phyloP scores from a whole-genome alignment of 441 rosid species.

The Jatropha multifida region DNA sequence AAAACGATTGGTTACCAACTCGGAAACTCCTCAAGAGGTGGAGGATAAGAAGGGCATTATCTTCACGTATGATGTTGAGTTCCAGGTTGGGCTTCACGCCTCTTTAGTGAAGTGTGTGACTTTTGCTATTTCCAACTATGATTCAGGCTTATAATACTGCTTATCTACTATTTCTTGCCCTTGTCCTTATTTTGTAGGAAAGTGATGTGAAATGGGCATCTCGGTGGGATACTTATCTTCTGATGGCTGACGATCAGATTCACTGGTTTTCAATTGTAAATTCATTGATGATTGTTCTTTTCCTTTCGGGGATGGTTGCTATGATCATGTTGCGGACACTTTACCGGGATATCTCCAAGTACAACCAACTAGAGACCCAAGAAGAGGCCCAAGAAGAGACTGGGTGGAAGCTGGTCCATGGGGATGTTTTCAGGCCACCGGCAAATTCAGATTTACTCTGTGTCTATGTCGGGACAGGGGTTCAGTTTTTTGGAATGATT shows the following conservation, averaged over 20 bases:
- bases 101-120: not conserved
- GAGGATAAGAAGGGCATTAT: constrained; percentile 73
- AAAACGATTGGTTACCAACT: constrained; percentile 63
- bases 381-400: constrained; percentile 95
- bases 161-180: constrained; percentile 1
- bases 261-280: constrained; percentile 95
- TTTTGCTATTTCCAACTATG: not conserved
- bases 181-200: constrained; percentile 44
- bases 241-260: constrained; percentile 93
- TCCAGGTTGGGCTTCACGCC: constrained; percentile 48
- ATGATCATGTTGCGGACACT: constrained; percentile 96
- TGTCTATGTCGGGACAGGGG: constrained; percentile 94
- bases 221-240: constrained; percentile 93
- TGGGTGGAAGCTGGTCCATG: constrained; percentile 91
- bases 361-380: constrained; percentile 93
- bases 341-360: constrained; percentile 87
- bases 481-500: constrained; percentile 90
- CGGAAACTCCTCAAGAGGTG: constrained; percentile 86
- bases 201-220: constrained; percentile 97
- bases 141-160: not conserved
- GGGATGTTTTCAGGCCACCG: constrained; percentile 91
- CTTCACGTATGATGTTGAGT: constrained; percentile 87
- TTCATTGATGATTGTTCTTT: constrained; percentile 92
- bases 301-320: constrained; percentile 97
- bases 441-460: constrained; percentile 71